These are phyloP conservation scores for Acacia confusa DNA, from an alignment of 306 rosid species.

Conservation along the genomic window DNA sequence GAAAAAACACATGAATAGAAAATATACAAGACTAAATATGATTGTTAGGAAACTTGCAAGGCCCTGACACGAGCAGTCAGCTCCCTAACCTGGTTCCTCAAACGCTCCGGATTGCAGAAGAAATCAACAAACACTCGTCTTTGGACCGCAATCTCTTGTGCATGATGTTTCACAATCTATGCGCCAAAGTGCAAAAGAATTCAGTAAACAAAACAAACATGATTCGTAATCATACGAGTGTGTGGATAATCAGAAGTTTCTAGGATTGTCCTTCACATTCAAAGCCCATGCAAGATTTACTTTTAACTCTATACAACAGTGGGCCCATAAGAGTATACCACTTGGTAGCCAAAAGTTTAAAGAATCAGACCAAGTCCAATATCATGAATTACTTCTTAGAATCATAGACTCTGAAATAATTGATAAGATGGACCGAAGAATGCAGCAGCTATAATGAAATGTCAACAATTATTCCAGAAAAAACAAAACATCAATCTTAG, in stretches of 20 bases:
- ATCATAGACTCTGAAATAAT: background rate
- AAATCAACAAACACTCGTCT: constrained; percentile 88
- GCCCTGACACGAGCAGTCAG: constrained; percentile 84
- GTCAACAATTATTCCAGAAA: background rate
- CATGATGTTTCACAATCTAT: constrained; percentile 94
- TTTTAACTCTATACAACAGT: background rate
- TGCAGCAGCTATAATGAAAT: background rate
- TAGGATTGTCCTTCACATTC: background rate
- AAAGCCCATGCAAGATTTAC: background rate
- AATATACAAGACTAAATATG: background rate
- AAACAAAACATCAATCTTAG: background rate
- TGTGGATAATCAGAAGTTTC: background rate
- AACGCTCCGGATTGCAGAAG: constrained; percentile 91
- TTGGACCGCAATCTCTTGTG: constrained; percentile 85
- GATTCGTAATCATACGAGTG: constrained; percentile 12
- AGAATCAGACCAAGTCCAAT: background rate
- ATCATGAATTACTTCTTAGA: background rate
- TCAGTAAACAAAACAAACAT: constrained; percentile 11
- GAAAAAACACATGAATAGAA: background rate
- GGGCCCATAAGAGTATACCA: background rate
- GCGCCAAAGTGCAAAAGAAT: constrained; percentile 8
- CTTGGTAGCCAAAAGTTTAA: background rate
- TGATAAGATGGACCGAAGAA: background rate
- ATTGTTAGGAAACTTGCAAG: constrained; percentile 64
- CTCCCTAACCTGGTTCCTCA: constrained; percentile 86